Conservation (phyloP, 2,329 filamentous ascomycete species). For the Phaeosphaeria sp. region DNA sequence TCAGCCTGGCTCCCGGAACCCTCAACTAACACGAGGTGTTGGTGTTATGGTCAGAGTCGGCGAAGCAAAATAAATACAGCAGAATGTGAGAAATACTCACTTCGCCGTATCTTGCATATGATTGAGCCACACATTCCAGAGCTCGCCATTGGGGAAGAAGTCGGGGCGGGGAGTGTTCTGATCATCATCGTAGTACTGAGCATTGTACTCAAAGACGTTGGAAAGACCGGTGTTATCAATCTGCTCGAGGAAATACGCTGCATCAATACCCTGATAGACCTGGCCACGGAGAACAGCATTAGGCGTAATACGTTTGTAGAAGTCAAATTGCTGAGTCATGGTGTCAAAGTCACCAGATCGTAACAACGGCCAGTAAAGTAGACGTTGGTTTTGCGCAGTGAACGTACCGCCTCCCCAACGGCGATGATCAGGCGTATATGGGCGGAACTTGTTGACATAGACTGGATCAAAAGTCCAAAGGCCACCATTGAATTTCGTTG, state of each 20-base stretch:
- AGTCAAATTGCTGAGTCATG: constrained; percentile 1
- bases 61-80: background rate
- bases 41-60: background rate
- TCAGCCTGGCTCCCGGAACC: background rate
- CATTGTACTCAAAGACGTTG: background rate
- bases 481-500: background rate
- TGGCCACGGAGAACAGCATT: background rate
- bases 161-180: background rate
- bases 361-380: background rate
- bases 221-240: constrained; percentile 1
- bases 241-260: background rate
- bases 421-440: background rate
- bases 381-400: background rate
- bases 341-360: background rate
- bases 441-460: background rate
- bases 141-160: background rate
- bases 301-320: background rate
- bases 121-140: background rate
- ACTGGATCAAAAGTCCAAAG: background rate
- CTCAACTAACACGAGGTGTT: background rate
- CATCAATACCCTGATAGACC: background rate
- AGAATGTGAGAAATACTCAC: background rate
- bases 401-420: background rate
- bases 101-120: background rate
- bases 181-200: background rate